Percentiles rank a stretch among this genome's conserved stretches.
These are phyloP conservation scores for Saksenaea oblongispora DNA, from an alignment of 371 early-diverging fungal species.

Conservation along the genomic window DNA sequence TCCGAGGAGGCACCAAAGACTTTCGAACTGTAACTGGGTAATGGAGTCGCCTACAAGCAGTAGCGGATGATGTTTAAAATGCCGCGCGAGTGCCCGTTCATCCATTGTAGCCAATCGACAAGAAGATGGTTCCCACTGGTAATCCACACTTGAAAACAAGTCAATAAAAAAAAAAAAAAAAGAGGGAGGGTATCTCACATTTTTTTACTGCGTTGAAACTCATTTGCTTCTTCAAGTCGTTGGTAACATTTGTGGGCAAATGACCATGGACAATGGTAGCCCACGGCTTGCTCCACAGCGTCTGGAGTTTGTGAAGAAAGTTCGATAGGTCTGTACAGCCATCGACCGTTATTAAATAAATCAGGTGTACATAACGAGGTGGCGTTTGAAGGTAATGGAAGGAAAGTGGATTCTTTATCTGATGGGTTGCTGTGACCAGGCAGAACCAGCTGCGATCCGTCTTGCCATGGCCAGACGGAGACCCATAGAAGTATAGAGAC, in stretches of 20 bases:
- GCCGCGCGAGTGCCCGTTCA: constrained; percentile 25
- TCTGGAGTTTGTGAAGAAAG: constrained; percentile 17
- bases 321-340: constrained; percentile 24
- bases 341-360: constrained; percentile 31
- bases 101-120: constrained; percentile 29
- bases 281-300: constrained; percentile 23
- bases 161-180: background rate
- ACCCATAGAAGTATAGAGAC: constrained; percentile 16
- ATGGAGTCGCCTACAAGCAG: constrained; percentile 45
- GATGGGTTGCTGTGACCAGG: background rate
- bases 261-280: constrained; percentile 30
- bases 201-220: constrained; percentile 33
- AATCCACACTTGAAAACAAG: constrained; percentile 26
- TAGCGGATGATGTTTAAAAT: constrained; percentile 32
- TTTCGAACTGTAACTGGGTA: constrained; percentile 42
- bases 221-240: constrained; percentile 17
- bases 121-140: constrained; percentile 30
- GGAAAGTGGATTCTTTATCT: background rate
- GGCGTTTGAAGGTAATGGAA: constrained; percentile 8
- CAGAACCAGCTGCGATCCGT: constrained; percentile 6
- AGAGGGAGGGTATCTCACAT: constrained; percentile 25
- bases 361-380: constrained; percentile 22
- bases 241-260: constrained; percentile 41
- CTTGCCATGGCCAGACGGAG: constrained; percentile 13
- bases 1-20: constrained; percentile 33